These are phyloP conservation scores for Henckelia pumila DNA, from an alignment of 257 asterid genomes.

Conservation along the genomic window DNA sequence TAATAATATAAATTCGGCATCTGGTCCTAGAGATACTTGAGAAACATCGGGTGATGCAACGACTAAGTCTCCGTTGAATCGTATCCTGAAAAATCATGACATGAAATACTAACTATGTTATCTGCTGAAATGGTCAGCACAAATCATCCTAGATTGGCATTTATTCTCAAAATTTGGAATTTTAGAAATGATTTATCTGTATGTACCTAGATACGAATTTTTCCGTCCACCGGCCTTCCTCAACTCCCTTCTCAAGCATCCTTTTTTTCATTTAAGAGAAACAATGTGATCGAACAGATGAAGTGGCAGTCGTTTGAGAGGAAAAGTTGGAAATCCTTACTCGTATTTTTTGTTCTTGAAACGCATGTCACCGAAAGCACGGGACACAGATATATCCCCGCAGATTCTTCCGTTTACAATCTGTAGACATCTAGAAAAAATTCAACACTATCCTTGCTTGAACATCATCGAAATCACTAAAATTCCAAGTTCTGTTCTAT, in stretches of 20 bases:
- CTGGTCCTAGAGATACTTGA: constrained; percentile 68
- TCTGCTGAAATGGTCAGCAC: neutral
- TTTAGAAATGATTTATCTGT: neutral
- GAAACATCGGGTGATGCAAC: constrained; percentile 76
- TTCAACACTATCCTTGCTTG: neutral
- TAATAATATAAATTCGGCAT: constrained; percentile 65
- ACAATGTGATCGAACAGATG: constrained; percentile 11
- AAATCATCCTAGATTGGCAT: neutral
- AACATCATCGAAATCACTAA: no score
- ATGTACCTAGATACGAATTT: constrained; percentile 80
- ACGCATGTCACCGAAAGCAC: constrained; percentile 93
- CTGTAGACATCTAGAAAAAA: neutral
- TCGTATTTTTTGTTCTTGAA: constrained; percentile 81
- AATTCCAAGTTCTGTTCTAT: neutral
- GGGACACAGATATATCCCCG: constrained; percentile 92
- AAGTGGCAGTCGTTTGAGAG: constrained; percentile 8
- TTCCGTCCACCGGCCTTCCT: constrained; percentile 81
- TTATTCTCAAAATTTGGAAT: neutral
- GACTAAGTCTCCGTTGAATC: constrained; percentile 68
- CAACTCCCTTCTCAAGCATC: constrained; percentile 86
- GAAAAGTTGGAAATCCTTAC: constrained; percentile 38
- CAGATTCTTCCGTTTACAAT: constrained; percentile 86
- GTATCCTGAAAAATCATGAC: constrained; percentile 46
- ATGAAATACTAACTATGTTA: neutral
- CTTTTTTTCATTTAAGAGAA: constrained; percentile 35